phyloP scores from a whole-genome alignment of 495 filamentous ascomycete species.

The Penicillium lividum region DNA sequence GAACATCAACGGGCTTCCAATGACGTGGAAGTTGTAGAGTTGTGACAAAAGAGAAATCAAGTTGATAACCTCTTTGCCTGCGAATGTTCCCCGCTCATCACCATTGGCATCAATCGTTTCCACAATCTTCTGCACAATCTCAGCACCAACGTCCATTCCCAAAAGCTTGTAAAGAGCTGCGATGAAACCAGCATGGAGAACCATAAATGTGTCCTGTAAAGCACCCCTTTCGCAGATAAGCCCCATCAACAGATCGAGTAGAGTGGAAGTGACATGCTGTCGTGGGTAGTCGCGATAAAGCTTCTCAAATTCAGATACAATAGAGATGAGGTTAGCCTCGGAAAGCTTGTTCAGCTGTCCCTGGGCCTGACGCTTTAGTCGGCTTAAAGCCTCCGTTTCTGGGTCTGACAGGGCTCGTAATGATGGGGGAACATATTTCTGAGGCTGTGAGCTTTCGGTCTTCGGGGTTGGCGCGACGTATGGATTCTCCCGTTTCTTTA shows the following conservation, averaged over 20 bases:
- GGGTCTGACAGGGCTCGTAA: conserved; percentile 63
- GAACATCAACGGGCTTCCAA: conserved; percentile 80
- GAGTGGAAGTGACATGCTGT: conserved; percentile 76
- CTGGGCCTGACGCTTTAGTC: conserved; percentile 76
- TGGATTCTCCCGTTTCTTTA: conserved; percentile 60
- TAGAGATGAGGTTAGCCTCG: conserved; percentile 80
- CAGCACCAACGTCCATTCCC: conserved; percentile 84
- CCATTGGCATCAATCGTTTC: conserved; percentile 59
- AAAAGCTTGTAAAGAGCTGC: conserved; percentile 83
- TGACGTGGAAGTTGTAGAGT: conserved; percentile 87
- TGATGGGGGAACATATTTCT: conserved; percentile 88
- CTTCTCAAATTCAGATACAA: conserved; percentile 76
- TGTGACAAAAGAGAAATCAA: conserved; percentile 81
- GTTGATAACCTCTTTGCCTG: conserved; percentile 73
- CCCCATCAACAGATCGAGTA: conserved; percentile 71
- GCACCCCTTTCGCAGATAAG: conserved; percentile 74
- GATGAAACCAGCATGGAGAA: conserved; percentile 88
- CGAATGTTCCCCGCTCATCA: conserved; percentile 43
- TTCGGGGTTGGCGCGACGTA: conserved; percentile 56
- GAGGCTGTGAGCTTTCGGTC: conserved; percentile 23
- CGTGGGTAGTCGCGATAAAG: conserved; percentile 80
- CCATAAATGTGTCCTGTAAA: conserved; percentile 83
- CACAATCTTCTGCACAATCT: conserved; percentile 75
- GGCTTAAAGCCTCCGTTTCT: conserved; percentile 65
- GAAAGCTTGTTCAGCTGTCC: conserved; percentile 91